Evolutionary conservation across 1,139 yeast species (phyloP), one percentile per base, ranked within the genome.

Genomic region (Yamadazyma taylorii): DNA sequence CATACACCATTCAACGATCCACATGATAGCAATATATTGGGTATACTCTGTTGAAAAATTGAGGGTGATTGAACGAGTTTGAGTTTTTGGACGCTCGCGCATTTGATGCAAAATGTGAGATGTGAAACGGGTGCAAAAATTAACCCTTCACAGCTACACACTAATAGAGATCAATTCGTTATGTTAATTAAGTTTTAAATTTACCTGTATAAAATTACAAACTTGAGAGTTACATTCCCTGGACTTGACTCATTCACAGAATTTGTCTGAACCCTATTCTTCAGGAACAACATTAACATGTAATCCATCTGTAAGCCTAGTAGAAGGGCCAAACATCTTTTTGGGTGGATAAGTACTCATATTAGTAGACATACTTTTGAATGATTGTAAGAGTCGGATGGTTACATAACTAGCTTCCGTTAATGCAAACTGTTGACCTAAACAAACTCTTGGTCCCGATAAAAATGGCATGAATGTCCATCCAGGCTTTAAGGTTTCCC

Each of bases 1-100:
- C 72, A 41, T 66, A 66, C 72, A 67, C 73, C 73, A 67, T 50
- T 67, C 73, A 46, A 67, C 57, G 47, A 67, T 53, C 73, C 73
- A 67, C 73, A 67, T 40, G 30, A 17, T 32, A 8, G 30, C 30
- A 27, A 27, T 27, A 27, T 27, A 10, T 8, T 16, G 30, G 16
- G 21, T 24, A 11, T 5, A 10, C 5, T 6, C 11, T 11, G 13
- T 19, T 38, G 35, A 27, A 15, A 31, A 17, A 17, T 29, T 22
- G 17, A 29, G 32, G 32, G 17, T n/a, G n/a, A 21, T 19, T 29
- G 19, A 16, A 11, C 17, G 5, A 9, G 5, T 10, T 24, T 28
- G 9, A 28, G n/a, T 28, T 28, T 10, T 13, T 15, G 17, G 13
- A 13, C 22, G 19, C 30, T 14, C 22, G 17, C 19, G 26, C 26